A percentile compares a stretch with the other conserved stretches of the same genome.
These are phyloP conservation scores for Sarocladium oryzae DNA, from an alignment of 2,329 filamentous ascomycete genomes.

Conservation along the genomic window DNA sequence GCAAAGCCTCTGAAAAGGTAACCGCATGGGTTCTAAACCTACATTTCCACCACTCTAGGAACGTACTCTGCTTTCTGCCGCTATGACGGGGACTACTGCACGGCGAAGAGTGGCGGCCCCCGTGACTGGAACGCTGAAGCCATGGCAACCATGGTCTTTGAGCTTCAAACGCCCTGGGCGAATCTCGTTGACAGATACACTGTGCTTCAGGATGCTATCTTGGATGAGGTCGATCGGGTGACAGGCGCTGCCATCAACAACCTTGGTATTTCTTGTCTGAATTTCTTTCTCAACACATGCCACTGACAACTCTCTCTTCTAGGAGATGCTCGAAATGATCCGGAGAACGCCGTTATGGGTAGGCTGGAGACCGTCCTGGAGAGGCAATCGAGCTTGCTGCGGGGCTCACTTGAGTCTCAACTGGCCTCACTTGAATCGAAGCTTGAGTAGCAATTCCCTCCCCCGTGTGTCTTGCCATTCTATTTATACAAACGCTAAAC, in stretches of 20 bases:
- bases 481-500: too few species aligned
- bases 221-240: not conserved
- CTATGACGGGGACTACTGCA: constrained; percentile 31
- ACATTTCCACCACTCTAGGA: constrained; percentile 13
- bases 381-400: not conserved
- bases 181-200: constrained; percentile 12
- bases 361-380: not conserved
- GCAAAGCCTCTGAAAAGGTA: not conserved
- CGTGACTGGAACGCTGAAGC: constrained; percentile 41
- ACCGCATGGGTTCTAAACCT: not conserved
- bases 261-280: constrained; percentile 15
- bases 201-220: not conserved
- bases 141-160: constrained; percentile 27
- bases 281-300: not conserved
- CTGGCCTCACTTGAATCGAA: not conserved
- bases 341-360: not conserved
- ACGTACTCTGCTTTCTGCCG: constrained; percentile 36
- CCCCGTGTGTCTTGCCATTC: not conserved
- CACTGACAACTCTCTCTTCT: not conserved
- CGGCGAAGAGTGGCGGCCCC: constrained; percentile 15
- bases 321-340: not conserved
- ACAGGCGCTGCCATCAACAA: constrained; percentile 9
- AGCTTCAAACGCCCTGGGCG: constrained; percentile 27
- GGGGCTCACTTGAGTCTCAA: not conserved
- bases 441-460: not conserved